Evolutionary conservation across 1,139 yeast genomes (phyloP), one percentile per base, ranked within the genome.

Genomic region (Nakaseomyces sp.): DNA sequence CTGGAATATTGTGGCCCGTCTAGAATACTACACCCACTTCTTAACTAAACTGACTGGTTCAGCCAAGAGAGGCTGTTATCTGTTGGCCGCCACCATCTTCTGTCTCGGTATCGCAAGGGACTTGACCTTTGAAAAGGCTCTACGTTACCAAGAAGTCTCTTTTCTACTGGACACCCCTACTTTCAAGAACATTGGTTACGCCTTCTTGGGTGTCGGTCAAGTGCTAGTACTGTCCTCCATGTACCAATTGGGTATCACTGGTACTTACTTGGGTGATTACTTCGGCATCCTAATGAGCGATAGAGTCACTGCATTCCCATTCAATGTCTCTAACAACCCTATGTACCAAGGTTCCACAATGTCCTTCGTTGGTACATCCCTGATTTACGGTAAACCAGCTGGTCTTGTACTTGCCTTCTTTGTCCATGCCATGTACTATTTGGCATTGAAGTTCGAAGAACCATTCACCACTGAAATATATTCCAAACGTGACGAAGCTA

Each of bases 201-300:
- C 52, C 12, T 68, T 57, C 47, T 83, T 88, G 55, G 76, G 64
- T 1, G 63, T 71, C 43, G 98, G 98, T 25, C 88, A 88, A 53
- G 66, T 86, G 7, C 74, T 91, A 45, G 97, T 89, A 1, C 52
- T 84, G 37, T 67, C 80, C 22, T 86, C 96, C 31, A 91, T 91
- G 97, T 91, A 79, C 70, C 82, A 84, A n/a, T 72, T 91, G 52
- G 98, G 98, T 18, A 77, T 91, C 50, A 89, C 96, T 9, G 98
- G 98, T 13, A 91, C 98, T 16, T 91, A 91, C 60, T 70, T 91
- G 50, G 98, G 98, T 31, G 98, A 91, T 65, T 93, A 91, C 67
- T 91, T 91, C 66, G 98, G 98, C 1, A 89, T 91, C 57, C 74
- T 91, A 57, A 91, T 89, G 94, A 78, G 79, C 50, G 78, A 84